phyloP scores from a whole-genome alignment of 257 asterid genomes.

The Nicotiana paniculata region DNA sequence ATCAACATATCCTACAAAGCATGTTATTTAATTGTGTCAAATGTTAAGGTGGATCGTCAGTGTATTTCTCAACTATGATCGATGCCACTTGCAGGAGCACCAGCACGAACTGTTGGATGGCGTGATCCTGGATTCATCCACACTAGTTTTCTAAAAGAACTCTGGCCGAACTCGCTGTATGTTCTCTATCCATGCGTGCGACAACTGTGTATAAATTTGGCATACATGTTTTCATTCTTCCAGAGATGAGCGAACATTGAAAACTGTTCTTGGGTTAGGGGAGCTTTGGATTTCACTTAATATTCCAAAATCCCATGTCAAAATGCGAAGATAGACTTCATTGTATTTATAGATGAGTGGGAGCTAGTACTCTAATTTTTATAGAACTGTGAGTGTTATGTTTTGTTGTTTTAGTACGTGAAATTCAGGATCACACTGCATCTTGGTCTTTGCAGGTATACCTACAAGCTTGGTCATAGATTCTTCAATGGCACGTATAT shows the following conservation, averaged over 20 bases:
- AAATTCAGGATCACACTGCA: neutral
- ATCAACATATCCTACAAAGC: neutral
- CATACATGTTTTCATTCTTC: neutral
- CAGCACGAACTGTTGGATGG: conserved; percentile 68
- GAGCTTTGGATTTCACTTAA: neutral
- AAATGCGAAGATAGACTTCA: neutral
- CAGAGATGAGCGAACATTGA: neutral
- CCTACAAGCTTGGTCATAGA: conserved; percentile 81
- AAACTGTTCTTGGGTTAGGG: neutral
- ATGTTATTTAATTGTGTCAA: neutral
- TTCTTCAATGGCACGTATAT: conserved; percentile 51
- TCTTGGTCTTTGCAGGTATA: conserved; percentile 46
- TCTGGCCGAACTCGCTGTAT: conserved; percentile 49
- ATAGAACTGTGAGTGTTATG: neutral
- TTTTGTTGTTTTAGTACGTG: neutral
- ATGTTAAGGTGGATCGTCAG: neutral
- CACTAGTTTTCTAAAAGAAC: conserved; percentile 44
- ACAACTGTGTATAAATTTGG: neutral
- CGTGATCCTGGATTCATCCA: conserved; percentile 63
- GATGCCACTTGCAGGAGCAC: conserved; percentile 51
- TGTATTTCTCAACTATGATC: neutral
- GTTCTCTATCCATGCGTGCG: conserved; percentile 1
- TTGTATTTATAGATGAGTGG: neutral
- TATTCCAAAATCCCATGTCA: neutral
- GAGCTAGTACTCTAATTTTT: neutral